phyloP scores from a whole-genome alignment of 805 yeast genomes.

The Blastobotrys muscicola region DNA sequence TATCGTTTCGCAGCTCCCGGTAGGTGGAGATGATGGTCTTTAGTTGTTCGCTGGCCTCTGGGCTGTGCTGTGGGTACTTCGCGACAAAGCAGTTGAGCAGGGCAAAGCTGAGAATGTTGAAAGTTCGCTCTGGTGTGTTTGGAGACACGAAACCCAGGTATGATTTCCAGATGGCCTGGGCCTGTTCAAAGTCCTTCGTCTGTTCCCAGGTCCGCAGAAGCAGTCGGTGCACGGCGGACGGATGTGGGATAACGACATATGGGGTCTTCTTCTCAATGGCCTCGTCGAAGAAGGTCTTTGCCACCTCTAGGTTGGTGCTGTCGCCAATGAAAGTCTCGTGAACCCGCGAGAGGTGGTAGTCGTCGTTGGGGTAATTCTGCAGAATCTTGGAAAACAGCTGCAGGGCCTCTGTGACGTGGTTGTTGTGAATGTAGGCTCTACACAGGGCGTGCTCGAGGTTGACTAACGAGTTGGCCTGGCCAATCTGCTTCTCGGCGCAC shows the following conservation, averaged over 20 bases:
- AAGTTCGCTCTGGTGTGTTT: conserved; percentile 13
- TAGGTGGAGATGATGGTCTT: conserved; percentile 48
- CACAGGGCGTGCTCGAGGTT: conserved; percentile 64
- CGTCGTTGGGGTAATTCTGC: conserved; percentile 35
- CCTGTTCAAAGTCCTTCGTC: conserved; percentile 46
- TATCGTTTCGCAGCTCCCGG: conserved; percentile 48
- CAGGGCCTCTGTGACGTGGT: conserved; percentile 57
- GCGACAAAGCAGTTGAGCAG: conserved; percentile 62
- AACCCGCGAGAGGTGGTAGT: conserved; percentile 42
- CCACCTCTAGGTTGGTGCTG: conserved; percentile 61
- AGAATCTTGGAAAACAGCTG: conserved; percentile 36
- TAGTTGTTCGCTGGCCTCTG: conserved; percentile 48
- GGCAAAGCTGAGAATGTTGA: conserved; percentile 52
- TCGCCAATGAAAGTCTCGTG: conserved; percentile 73
- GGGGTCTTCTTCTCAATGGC: conserved; percentile 65
- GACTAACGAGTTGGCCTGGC: conserved; percentile 5
- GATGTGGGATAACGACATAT: conserved; percentile 59
- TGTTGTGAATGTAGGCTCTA: conserved; percentile 56
- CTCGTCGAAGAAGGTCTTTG: conserved; percentile 65
- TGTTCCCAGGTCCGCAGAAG: conserved; percentile 42
- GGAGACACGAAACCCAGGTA: conserved; percentile 39
- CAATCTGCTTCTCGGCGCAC: conserved; percentile 3
- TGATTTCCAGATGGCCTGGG: conserved; percentile 33
- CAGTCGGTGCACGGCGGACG: conserved; percentile 59
- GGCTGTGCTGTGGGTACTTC: conserved; percentile 39